phyloP scores from a whole-genome alignment of 208 protist genomes.

The Trypanosoma platydactyli region DNA sequence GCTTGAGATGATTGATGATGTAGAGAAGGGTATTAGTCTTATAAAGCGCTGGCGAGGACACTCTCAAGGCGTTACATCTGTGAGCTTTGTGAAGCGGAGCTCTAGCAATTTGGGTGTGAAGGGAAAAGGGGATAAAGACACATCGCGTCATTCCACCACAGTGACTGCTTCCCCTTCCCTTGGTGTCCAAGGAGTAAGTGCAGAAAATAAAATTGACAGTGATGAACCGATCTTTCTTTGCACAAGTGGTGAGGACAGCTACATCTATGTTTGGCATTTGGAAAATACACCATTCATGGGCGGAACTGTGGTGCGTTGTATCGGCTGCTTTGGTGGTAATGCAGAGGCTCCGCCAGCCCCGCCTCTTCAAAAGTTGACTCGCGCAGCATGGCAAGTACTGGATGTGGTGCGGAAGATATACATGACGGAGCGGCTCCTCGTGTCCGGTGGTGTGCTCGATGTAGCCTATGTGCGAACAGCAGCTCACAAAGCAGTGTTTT shows the following conservation, averaged over 20 bases:
- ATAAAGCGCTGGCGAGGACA: constrained; percentile 80
- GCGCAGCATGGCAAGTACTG: constrained; percentile 24
- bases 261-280: constrained; percentile 59
- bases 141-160: not conserved
- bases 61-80: constrained; percentile 41
- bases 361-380: constrained; percentile 30
- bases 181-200: not conserved
- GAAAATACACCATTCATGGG: constrained; percentile 14
- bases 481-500: constrained; percentile 1
- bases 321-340: constrained; percentile 63
- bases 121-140: no score
- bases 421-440: constrained; percentile 43
- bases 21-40: constrained; percentile 37
- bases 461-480: not conserved
- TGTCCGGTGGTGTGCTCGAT: constrained; percentile 21
- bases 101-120: not conserved
- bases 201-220: not conserved
- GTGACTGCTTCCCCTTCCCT: no score
- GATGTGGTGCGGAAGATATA: constrained; percentile 55
- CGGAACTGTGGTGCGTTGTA: constrained; percentile 36
- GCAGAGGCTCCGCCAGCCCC: constrained; percentile 25
- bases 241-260: constrained; percentile 54
- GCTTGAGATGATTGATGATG: constrained; percentile 21
- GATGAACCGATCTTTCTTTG: constrained; percentile 33
- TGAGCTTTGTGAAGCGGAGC: constrained; percentile 34